Percentiles rank a stretch among this genome's conserved stretches.
These are phyloP conservation scores for Puccinellia tenuiflora DNA, from an alignment of 176 grass and related monocot genomes.

Conservation along the genomic window DNA sequence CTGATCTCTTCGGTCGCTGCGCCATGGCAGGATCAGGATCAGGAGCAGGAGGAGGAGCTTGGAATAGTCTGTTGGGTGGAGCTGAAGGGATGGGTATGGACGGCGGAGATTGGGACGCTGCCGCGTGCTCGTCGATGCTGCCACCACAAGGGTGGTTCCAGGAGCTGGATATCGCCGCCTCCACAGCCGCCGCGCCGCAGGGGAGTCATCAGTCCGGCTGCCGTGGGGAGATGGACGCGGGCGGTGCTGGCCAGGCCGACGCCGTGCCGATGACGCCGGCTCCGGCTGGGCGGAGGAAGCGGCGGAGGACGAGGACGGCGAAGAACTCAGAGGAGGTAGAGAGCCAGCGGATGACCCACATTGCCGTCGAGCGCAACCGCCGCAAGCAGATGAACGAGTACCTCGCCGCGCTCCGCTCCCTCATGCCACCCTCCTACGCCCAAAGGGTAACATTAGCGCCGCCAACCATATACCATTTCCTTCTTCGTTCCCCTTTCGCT, in stretches of 20 bases:
- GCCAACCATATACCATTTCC: neutral
- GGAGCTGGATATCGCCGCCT: constrained; percentile 22
- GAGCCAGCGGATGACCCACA: constrained; percentile 96
- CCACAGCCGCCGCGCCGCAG: neutral
- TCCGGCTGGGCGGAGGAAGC: constrained; percentile 47
- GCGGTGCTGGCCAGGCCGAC: neutral
- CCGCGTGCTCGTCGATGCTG: constrained; percentile 24
- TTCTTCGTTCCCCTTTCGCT: neutral
- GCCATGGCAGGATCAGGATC: constrained; percentile 34
- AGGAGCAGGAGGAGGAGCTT: constrained; percentile 30
- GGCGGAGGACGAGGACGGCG: constrained; percentile 46
- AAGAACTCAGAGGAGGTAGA: constrained; percentile 96
- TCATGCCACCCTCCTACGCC: constrained; percentile 72
- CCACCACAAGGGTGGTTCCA: constrained; percentile 25
- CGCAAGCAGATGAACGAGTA: constrained; percentile 95
- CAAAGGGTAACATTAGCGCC: constrained; percentile 61
- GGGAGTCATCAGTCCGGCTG: neutral
- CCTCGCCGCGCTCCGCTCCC: constrained; percentile 69
- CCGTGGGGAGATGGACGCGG: neutral
- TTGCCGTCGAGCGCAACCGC: constrained; percentile 98
- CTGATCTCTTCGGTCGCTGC: constrained; percentile 36
- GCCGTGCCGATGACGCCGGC: neutral
- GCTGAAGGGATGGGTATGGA: constrained; percentile 17
- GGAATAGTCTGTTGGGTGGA: constrained; percentile 22
- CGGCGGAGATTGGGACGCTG: constrained; percentile 27